Conservation (phyloP, 768 basidiomycete genomes). For the Mycena haematopus region DNA sequence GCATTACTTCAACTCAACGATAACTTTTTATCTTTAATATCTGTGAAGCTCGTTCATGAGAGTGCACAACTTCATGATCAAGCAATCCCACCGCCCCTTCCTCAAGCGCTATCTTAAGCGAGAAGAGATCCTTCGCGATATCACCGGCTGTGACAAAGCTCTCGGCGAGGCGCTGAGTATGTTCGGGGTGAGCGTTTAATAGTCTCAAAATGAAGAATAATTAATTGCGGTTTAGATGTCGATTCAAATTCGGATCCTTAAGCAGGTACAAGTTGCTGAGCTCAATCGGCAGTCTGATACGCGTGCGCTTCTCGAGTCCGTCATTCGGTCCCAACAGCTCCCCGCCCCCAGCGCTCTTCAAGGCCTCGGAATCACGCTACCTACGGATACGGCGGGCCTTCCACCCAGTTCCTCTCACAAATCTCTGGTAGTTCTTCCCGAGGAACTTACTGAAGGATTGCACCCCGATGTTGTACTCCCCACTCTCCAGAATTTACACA, state of each 20-base stretch:
- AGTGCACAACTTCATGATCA: slow-evolving; percentile 35
- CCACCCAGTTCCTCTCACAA: slow-evolving; percentile 31
- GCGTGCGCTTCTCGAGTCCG: slow-evolving; percentile 41
- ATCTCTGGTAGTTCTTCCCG: slow-evolving; percentile 16
- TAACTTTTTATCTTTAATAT: background rate
- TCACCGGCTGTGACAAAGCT: slow-evolving; percentile 56
- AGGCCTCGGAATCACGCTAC: slow-evolving; percentile 26
- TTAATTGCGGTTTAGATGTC: slow-evolving; percentile 32
- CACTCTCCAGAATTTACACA: slow-evolving; percentile 27
- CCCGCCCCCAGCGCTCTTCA: slow-evolving; percentile 14
- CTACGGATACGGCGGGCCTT: slow-evolving; percentile 23
- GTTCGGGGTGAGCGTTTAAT: slow-evolving; percentile 51
- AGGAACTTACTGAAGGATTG: slow-evolving; percentile 7
- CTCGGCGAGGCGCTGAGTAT: slow-evolving; percentile 65
- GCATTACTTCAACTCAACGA: slow-evolving; percentile 20
- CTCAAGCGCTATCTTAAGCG: slow-evolving; percentile 80
- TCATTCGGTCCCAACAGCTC: slow-evolving; percentile 24
- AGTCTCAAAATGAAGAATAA: slow-evolving; percentile 1
- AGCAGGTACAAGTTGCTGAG: slow-evolving; percentile 54
- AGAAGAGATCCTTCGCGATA: slow-evolving; percentile 66
- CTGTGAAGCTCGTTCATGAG: slow-evolving; percentile 18
- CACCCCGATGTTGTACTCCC: slow-evolving; percentile 28
- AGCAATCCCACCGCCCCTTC: slow-evolving; percentile 71
- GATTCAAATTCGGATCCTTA: slow-evolving; percentile 60
- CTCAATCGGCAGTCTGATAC: slow-evolving; percentile 48